Conservation (phyloP, 352 stramenopile genomes). For the Pythium apleroticum region DNA sequence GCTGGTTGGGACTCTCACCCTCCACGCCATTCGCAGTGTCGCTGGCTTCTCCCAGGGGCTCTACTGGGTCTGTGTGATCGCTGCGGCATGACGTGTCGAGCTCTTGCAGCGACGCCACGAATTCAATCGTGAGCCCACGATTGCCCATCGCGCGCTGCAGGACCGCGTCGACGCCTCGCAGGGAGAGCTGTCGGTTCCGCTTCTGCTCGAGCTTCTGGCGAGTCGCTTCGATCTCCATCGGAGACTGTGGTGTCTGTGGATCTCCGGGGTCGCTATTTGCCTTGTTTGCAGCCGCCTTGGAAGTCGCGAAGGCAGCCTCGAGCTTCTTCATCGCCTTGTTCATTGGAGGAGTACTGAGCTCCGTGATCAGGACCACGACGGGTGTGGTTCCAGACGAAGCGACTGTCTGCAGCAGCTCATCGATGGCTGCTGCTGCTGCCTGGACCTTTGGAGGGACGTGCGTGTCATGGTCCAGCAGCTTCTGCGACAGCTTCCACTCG, state of each 20-base stretch:
- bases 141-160: conserved; percentile 36
- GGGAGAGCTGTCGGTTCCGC: conserved; percentile 25
- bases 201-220: conserved; percentile 14
- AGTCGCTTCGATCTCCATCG: conserved; percentile 24
- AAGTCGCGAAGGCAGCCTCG: background rate
- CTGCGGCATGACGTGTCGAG: conserved; percentile 2
- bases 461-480: conserved; percentile 42
- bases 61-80: background rate
- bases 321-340: conserved; percentile 46
- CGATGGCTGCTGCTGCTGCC: conserved; percentile 28
- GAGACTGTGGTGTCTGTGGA: conserved; percentile 5
- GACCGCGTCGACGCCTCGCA: conserved; percentile 33
- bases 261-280: background rate
- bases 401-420: conserved; percentile 26
- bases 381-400: background rate
- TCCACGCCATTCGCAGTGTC: background rate
- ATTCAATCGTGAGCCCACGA: conserved; percentile 30
- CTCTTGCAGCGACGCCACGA: conserved; percentile 27
- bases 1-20: background rate
- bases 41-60: background rate
- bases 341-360: conserved; percentile 49
- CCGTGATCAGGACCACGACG: conserved; percentile 51
- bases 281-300: background rate
- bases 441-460: conserved; percentile 45
- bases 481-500: conserved; percentile 43